Conservation (phyloP, 192 early-diverging fungal genomes). For the Lunasporangiospora selenospora region DNA sequence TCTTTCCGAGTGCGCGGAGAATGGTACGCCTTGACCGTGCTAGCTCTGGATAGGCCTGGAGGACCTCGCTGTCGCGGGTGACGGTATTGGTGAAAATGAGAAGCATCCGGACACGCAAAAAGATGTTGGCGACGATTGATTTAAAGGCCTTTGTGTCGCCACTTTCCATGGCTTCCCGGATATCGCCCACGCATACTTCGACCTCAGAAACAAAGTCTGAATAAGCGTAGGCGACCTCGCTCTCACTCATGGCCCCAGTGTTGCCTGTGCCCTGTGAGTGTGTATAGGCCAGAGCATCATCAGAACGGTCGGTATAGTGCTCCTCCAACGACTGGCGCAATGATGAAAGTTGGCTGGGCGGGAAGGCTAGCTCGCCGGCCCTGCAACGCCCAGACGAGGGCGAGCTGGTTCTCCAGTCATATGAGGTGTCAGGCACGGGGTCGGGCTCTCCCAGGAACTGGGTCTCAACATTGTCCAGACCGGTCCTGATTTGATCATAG, state of each 20-base stretch:
- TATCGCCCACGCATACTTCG: conserved; percentile 17
- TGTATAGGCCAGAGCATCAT: too few species aligned
- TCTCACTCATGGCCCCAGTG: not conserved
- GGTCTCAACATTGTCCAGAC: conserved; percentile 41
- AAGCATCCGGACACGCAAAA: conserved; percentile 27
- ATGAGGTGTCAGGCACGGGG: too few species aligned
- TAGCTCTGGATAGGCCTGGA: conserved; percentile 30
- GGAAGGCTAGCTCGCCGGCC: conserved; percentile 36
- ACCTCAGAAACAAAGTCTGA: conserved; percentile 37
- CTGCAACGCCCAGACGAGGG: conserved; percentile 7
- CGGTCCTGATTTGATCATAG: conserved; percentile 46
- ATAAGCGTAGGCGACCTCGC: conserved; percentile 12
- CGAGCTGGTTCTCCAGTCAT: too few species aligned
- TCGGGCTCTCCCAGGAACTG: conserved; percentile 46
- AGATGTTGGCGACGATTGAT: conserved; percentile 29
- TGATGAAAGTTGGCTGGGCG: conserved; percentile 27
- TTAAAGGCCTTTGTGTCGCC: conserved; percentile 22
- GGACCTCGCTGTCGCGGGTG: conserved; percentile 30
- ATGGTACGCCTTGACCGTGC: conserved; percentile 18
- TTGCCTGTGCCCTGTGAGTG: too few species aligned
- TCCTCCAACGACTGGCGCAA: too few species aligned
- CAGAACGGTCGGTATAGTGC: too few species aligned
- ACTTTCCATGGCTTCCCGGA: conserved; percentile 13
- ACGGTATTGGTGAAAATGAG: conserved; percentile 40
- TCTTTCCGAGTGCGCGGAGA: conserved; percentile 32